These are phyloP conservation scores for Candida sp. DNA, from an alignment of 1,139 yeast genomes.

Conservation along the genomic window DNA sequence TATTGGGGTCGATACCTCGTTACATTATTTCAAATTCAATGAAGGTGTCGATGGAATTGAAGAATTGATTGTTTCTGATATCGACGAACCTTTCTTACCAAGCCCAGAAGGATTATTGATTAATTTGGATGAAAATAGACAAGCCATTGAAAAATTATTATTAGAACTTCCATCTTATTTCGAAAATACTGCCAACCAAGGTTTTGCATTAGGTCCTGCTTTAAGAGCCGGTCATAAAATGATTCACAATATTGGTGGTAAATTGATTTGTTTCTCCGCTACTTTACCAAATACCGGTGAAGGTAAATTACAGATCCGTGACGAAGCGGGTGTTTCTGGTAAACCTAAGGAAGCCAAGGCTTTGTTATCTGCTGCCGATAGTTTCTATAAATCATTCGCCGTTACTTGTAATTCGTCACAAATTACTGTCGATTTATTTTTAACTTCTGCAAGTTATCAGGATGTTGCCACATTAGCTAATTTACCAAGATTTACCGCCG, in stretches of 20 bases:
- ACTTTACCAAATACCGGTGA: conserved; percentile 82
- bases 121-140: conserved; percentile 67
- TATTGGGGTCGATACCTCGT: conserved; percentile 82
- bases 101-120: conserved; percentile 82
- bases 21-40: conserved; percentile 76
- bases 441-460: conserved; percentile 81
- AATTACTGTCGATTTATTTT: conserved; percentile 88
- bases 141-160: conserved; percentile 73
- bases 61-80: conserved; percentile 82
- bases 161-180: conserved; percentile 69
- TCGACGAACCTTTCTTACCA: conserved; percentile 92
- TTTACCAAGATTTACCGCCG: conserved; percentile 92
- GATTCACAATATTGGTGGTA: conserved; percentile 83
- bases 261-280: conserved; percentile 75
- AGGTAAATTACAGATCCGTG: conserved; percentile 79
- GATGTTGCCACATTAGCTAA: conserved; percentile 92
- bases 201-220: conserved; percentile 90
- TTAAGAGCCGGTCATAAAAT: conserved; percentile 83
- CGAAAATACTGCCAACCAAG: conserved; percentile 60
- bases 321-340: conserved; percentile 75
- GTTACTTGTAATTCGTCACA: conserved; percentile 93
- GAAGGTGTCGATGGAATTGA: conserved; percentile 61
- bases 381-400: conserved; percentile 92
- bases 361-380: conserved; percentile 70
- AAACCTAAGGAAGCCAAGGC: conserved; percentile 85